Evolutionary conservation across 768 basidiomycete genomes (phyloP).

Genomic region (Ramaria sp.): DNA sequence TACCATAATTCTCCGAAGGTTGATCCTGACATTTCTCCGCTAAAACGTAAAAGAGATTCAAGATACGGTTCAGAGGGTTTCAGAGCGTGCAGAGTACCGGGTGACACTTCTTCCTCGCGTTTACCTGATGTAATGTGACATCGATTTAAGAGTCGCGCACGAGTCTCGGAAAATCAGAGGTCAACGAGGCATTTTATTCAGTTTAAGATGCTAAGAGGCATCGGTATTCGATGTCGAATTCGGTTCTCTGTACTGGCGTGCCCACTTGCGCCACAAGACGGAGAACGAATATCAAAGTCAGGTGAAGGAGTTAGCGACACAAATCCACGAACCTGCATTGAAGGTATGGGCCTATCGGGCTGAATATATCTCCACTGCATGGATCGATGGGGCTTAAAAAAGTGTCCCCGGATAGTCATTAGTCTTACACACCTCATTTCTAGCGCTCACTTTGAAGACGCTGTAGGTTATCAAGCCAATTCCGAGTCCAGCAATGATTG

Average conservation of each 20-base stretch:
- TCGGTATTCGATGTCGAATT: not conserved
- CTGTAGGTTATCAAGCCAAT: slow-evolving; percentile 57
- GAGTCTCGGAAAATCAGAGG: not conserved
- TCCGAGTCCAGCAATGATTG: slow-evolving; percentile 59
- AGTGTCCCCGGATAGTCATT: not conserved
- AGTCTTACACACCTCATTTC: slow-evolving; percentile 54
- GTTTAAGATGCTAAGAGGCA: not conserved
- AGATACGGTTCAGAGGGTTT: not conserved
- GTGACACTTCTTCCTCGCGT: too few relatives aligned
- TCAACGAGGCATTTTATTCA: not conserved
- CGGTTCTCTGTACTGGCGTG: slow-evolving; percentile 34
- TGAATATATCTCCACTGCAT: slow-evolving; percentile 45
- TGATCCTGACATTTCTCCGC: slow-evolving; percentile 7
- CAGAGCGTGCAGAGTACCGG: too few relatives aligned
- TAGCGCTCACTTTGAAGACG: slow-evolving; percentile 65
- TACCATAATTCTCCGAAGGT: slow-evolving; percentile 2
- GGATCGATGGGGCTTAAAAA: not conserved
- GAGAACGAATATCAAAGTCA: not conserved
- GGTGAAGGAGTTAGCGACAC: not conserved
- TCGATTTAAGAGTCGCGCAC: not conserved
- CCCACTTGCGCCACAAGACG: slow-evolving; percentile 28
- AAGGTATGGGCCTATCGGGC: slow-evolving; percentile 66
- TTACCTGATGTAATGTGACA: not conserved
- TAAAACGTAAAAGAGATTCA: not conserved
- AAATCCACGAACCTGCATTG: slow-evolving; percentile 49